Evolutionary conservation across 345 rosid genomes (phyloP).

Genomic region (Gossypium turneri): DNA sequence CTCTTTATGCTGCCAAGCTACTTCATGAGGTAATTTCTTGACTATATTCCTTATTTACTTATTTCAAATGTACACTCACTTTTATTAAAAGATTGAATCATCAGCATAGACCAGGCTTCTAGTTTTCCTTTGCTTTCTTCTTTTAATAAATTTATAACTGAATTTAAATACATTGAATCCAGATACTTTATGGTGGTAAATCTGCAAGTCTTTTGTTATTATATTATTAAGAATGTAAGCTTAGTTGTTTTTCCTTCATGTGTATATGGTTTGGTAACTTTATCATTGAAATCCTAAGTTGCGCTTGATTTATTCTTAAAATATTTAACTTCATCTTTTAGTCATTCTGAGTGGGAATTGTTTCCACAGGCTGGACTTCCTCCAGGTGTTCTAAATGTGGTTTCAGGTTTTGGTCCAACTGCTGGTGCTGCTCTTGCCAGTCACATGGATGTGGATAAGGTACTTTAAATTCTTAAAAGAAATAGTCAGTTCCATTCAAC

Average conservation of each 20-base stretch:
- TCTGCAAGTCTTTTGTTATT: not conserved
- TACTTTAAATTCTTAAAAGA: conserved; percentile 17
- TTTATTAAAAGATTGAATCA: not conserved
- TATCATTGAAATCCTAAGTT: not conserved
- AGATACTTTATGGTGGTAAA: not conserved
- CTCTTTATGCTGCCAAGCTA: conserved; percentile 46
- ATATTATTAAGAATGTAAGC: not conserved
- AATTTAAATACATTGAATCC: not conserved
- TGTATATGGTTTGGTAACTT: not conserved
- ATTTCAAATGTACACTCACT: not conserved
- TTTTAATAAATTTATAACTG: not conserved
- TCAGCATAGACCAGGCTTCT: not conserved
- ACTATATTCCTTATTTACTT: not conserved
- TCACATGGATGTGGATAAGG: conserved; percentile 79
- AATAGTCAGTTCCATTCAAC: not conserved
- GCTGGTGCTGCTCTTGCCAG: conserved; percentile 67
- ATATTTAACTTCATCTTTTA: not conserved
- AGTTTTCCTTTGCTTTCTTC: not conserved
- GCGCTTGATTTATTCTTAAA: not conserved
- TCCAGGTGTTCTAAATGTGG: conserved; percentile 54
- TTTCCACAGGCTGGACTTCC: conserved; percentile 65
- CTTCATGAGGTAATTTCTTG: conserved; percentile 49
- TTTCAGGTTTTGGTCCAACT: conserved; percentile 63
- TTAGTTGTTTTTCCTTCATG: not conserved
- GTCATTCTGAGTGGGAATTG: conserved; percentile 7